Evolutionary conservation across 1,139 yeast genomes (phyloP), one percentile per base, ranked within the genome.

Genomic region (Casaregolazyma lundiana): DNA sequence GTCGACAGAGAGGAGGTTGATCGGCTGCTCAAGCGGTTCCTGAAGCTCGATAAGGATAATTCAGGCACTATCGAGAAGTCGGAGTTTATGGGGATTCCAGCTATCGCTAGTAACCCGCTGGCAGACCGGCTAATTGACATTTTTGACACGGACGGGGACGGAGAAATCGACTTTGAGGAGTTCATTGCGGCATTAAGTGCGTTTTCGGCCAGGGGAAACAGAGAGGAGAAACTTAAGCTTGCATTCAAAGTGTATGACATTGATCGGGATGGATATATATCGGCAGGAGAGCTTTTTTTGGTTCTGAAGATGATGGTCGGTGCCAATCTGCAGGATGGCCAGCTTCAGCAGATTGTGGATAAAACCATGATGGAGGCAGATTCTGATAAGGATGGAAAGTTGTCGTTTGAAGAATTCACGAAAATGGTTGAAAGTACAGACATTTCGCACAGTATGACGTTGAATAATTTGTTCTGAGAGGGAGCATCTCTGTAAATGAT

Each of bases 301-400:
- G 97, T 94, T 38, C 74, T 94, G 71, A 87, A 92, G 67, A 86
- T 88, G 81, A 94, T 94, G 98, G 98, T 92, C 35, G 98, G 97
- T 2, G 84, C 81, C 58, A 90, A 92, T 60, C 69, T 94, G 50
- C 84, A 81, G 53, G 95, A 87, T 50, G 81, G 78, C 34, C 97
- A 92, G 61, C 72, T 94, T 53, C 99, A 94, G 65, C 98, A 92
- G 65, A 79, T 90, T 50, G 97, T 90, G 13, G 98, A 94, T 64
- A 81, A 94, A 66, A 89, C 98, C 0, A 88, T 94, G 57, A 81
- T 89, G 83, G 97, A 92, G 64, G 94, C 94, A 34, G 99, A 94
- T 62, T 63, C 67, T 35, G 97, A 94, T 60, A 95, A 95, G 1
- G 97, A 90, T 61, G 96, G 97, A 1, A 79, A 77, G 57, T 70